phyloP scores from a whole-genome alignment of 1,284 basidiomycete species.

The Stygiomarasmius scandens region DNA sequence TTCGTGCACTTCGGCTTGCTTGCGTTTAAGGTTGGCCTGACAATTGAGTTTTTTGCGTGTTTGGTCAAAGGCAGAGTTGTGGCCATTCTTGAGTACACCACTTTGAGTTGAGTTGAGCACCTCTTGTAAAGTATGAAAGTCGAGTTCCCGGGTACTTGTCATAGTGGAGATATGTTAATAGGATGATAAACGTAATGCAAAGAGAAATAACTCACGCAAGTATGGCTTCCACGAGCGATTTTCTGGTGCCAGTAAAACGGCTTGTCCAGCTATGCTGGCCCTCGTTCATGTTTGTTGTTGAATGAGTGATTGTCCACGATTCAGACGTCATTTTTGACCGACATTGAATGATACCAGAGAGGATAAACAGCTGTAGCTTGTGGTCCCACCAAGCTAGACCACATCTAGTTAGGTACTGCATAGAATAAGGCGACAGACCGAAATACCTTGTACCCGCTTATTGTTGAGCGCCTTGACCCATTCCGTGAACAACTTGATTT shows the following conservation, averaged over 20 bases:
- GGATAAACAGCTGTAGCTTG: constrained; percentile 3
- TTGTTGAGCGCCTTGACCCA: background rate
- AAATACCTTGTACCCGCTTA: background rate
- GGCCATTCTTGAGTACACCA: background rate
- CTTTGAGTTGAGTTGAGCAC: background rate
- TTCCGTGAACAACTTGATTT: background rate
- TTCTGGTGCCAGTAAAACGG: background rate
- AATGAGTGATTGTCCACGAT: background rate
- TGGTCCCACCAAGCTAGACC: background rate
- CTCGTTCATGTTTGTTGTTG: constrained; percentile 1
- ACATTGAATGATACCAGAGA: background rate
- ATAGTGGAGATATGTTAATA: too few relatives aligned
- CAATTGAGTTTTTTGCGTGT: background rate
- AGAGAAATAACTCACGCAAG: background rate
- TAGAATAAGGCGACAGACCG: background rate
- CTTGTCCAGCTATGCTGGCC: background rate
- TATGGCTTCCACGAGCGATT: background rate
- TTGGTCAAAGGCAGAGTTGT: background rate
- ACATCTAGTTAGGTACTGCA: too few relatives aligned
- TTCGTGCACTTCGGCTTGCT: background rate
- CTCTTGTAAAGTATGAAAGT: background rate
- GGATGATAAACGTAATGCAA: too few relatives aligned
- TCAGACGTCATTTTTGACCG: background rate
- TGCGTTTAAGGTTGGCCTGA: background rate
- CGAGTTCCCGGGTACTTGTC: background rate